Evolutionary conservation across 129 eudicot genomes (phyloP).

Genomic region (Chrysanthemum lavandulifolium): DNA sequence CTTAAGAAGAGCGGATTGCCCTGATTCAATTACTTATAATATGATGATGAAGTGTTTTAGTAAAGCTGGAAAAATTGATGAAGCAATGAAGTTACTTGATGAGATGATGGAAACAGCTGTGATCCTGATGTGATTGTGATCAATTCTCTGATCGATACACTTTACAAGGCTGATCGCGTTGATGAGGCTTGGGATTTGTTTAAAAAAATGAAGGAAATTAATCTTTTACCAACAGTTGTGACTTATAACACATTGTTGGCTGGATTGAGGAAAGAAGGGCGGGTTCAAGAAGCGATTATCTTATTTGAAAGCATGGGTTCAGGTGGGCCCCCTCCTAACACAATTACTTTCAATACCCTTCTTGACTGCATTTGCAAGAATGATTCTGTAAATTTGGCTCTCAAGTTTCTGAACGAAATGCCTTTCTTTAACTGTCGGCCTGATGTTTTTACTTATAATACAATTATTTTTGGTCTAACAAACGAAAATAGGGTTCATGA

Average conservation of each 20-base stretch:
- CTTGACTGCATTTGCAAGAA: conserved; percentile 86
- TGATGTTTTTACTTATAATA: conserved; percentile 85
- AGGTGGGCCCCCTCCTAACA: conserved; percentile 67
- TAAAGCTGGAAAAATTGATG: conserved; percentile 73
- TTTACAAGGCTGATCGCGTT: conserved; percentile 77
- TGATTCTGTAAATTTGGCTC: conserved; percentile 76
- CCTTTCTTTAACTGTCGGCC: conserved; percentile 57
- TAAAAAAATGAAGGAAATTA: conserved; percentile 67
- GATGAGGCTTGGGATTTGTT: conserved; percentile 92
- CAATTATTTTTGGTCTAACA: conserved; percentile 71
- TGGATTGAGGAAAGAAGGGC: conserved; percentile 84
- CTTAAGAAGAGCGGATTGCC: conserved; percentile 71
- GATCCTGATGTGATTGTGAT: conserved; percentile 72
- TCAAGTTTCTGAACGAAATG: conserved; percentile 65
- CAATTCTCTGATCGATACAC: conserved; percentile 77
- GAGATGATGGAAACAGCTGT: conserved; percentile 72
- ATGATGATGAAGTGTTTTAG: conserved; percentile 98
- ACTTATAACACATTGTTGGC: conserved; percentile 89
- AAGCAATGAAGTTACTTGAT: conserved; percentile 57
- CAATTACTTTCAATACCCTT: conserved; percentile 78
- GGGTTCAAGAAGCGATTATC: conserved; percentile 57
- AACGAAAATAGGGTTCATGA: conserved; percentile 58
- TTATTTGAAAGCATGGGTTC: conserved; percentile 65
- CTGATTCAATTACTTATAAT: conserved; percentile 89
- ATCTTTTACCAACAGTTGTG: conserved; percentile 75